Base-by-base conservation (phyloP, 2,329 filamentous ascomycete species). In the Fusarium dimerum region DNA sequence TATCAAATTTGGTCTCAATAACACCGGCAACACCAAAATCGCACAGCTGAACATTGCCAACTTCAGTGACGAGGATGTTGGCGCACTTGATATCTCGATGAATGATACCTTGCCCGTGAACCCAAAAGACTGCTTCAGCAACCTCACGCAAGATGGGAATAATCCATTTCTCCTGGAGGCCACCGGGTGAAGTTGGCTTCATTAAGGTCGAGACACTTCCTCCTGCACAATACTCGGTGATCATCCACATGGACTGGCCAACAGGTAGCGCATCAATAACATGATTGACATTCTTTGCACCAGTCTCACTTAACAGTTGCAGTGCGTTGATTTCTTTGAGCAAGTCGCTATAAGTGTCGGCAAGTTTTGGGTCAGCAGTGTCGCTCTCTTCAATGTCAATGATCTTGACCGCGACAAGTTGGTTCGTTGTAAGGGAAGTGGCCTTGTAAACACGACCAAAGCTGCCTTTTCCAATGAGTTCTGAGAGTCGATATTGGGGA, bases 11-110 rank as follows among this genome's bases (percentile, higher is more conserved):
- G 40, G 80, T 87, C 67, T 92, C 88, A 51, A 92, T 82, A 43
- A 90, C 83, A 42, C 88, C 89, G 30, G 90, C 88, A 44, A 94
- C 89, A 58, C 90, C 90, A 69, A 94, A 94, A 67, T 94, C 90
- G 66, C 89, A 92, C 34, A 94, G 80, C 68, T 94, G 90, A 8
- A 94, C 87, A 29, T 83, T 77, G 26, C 90, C 90, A 36, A 84
- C 80, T 70, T 93, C 89, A 6, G 86, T 89, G 55, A 94, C 84
- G 50, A 93, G 79, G 32, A 94, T 86, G 65, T 94, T 94, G 59
- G 89, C 89, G 69, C 85, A 87, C 68, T 89, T 89, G 71, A 89
- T 83, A 67, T 89, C 86, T 60, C 86, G 78, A 65, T 89, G 86
- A 55, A 89, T 87, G 61, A 89, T 87, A 45, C 84, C 85, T 59